These are phyloP conservation scores for Meyerozyma guilliermondii DNA, from an alignment of 1,139 yeast species.

Conservation along the genomic window DNA sequence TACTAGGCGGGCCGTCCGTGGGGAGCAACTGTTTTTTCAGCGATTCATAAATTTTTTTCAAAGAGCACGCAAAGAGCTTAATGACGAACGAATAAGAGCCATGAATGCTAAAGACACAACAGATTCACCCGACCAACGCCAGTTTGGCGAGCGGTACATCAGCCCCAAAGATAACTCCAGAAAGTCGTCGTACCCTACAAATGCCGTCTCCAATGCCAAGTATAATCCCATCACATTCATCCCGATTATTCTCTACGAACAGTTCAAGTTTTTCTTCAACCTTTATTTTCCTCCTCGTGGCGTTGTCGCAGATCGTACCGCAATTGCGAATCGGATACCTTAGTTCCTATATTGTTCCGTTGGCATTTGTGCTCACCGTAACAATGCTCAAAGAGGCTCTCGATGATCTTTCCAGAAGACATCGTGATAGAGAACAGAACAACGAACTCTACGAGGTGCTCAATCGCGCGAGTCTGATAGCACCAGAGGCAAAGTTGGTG, in stretches of 20 bases:
- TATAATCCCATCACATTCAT: slow-evolving; percentile 84
- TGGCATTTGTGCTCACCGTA: slow-evolving; percentile 85
- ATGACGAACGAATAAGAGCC: slow-evolving; percentile 19
- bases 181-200: slow-evolving; percentile 48
- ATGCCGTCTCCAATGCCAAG: slow-evolving; percentile 90
- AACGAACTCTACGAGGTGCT: slow-evolving; percentile 75
- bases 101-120: slow-evolving; percentile 4
- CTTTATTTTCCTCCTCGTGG: slow-evolving; percentile 87
- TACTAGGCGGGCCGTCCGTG: slow-evolving; percentile 8
- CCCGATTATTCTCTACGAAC: slow-evolving; percentile 88
- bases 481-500: slow-evolving; percentile 32
- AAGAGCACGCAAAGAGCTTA: slow-evolving; percentile 23
- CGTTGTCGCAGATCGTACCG: slow-evolving; percentile 91
- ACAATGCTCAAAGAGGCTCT: slow-evolving; percentile 95
- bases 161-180: slow-evolving; percentile 30
- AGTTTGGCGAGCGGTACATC: slow-evolving; percentile 25
- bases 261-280: slow-evolving; percentile 94
- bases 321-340: slow-evolving; percentile 88
- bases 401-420: slow-evolving; percentile 86
- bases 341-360: slow-evolving; percentile 88
- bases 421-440: slow-evolving; percentile 87
- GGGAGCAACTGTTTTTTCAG: slow-evolving; percentile 8
- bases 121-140: slow-evolving; percentile 1
- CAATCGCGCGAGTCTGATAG: slow-evolving; percentile 25
- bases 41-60: slow-evolving; percentile 17